Conservation (phyloP, 768 basidiomycete species). For the Mycena metata region DNA sequence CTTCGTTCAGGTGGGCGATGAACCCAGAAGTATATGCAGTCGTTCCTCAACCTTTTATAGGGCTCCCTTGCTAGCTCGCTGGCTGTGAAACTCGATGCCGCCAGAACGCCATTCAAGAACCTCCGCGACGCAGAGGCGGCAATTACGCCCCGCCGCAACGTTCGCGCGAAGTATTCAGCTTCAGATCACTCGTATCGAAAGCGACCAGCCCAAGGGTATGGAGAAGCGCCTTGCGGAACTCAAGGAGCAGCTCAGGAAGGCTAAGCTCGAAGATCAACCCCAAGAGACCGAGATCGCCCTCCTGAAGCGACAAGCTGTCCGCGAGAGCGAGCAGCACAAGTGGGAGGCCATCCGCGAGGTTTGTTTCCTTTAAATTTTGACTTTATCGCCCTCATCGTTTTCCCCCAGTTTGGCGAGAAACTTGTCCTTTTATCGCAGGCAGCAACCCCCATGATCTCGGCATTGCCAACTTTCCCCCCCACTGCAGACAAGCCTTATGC, state of each 20-base stretch:
- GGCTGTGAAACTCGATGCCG: slow-evolving; percentile 71
- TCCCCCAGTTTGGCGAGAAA: slow-evolving; percentile 82
- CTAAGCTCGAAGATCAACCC: slow-evolving; percentile 71
- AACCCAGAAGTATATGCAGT: background rate
- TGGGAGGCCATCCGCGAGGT: slow-evolving; percentile 91
- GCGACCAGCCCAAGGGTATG: slow-evolving; percentile 71
- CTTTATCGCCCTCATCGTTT: slow-evolving; percentile 10
- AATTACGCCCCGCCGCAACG: slow-evolving; percentile 72
- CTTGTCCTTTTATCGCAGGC: slow-evolving; percentile 81
- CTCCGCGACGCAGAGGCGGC: slow-evolving; percentile 75
- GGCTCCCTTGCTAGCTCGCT: slow-evolving; percentile 76
- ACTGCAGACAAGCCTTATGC: slow-evolving; percentile 66
- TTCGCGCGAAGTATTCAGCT: slow-evolving; percentile 67
- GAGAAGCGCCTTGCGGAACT: slow-evolving; percentile 81
- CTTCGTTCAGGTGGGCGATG: slow-evolving; percentile 62
- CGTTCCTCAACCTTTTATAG: background rate
- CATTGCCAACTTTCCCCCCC: slow-evolving; percentile 79
- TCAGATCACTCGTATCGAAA: slow-evolving; percentile 76
- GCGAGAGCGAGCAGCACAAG: slow-evolving; percentile 80
- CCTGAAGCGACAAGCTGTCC: slow-evolving; percentile 80
- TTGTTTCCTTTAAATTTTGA: slow-evolving; percentile 19
- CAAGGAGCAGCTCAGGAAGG: slow-evolving; percentile 75
- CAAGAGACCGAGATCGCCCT: slow-evolving; percentile 80
- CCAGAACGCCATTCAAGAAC: slow-evolving; percentile 77
- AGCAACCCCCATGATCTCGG: slow-evolving; percentile 70